phyloP scores from a whole-genome alignment of 2,329 filamentous ascomycete species.

The Phialocephala subalpina region DNA sequence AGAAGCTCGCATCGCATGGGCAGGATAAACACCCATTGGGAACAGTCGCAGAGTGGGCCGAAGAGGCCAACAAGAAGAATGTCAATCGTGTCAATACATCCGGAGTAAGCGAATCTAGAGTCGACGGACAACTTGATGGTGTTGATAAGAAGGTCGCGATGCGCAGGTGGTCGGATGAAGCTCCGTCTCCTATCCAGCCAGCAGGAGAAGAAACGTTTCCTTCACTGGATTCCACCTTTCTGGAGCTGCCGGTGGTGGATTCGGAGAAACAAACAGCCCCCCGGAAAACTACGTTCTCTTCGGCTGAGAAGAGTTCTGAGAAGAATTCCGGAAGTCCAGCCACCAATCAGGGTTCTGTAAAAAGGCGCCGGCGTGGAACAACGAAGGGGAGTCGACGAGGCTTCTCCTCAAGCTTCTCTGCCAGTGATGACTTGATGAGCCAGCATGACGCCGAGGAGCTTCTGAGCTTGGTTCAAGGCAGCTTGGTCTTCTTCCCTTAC shows the following conservation, averaged over 20 bases:
- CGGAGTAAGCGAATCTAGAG: conserved; percentile 24
- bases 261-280: conserved; percentile 47
- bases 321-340: conserved; percentile 25
- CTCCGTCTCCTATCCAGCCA: conserved; percentile 52
- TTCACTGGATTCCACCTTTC: conserved; percentile 48
- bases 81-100: conserved; percentile 29
- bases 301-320: conserved; percentile 38
- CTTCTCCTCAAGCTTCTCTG: conserved; percentile 65
- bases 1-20: conserved; percentile 35
- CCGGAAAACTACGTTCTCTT: conserved; percentile 64
- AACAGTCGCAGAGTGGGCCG: conserved; percentile 40
- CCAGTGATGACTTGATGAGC: conserved; percentile 78
- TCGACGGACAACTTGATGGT: conserved; percentile 35
- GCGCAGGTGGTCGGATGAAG: conserved; percentile 42
- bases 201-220: conserved; percentile 56
- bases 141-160: conserved; percentile 37
- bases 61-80: conserved; percentile 36
- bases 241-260: conserved; percentile 35
- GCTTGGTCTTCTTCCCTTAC: conserved; percentile 92
- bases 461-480: conserved; percentile 83
- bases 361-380: conserved; percentile 71
- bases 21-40: conserved; percentile 35
- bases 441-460: conserved; percentile 82
- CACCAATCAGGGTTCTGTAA: conserved; percentile 55
- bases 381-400: conserved; percentile 70